These are phyloP conservation scores for Sesbania bispinosa DNA, from an alignment of 306 rosid genomes.

Conservation along the genomic window DNA sequence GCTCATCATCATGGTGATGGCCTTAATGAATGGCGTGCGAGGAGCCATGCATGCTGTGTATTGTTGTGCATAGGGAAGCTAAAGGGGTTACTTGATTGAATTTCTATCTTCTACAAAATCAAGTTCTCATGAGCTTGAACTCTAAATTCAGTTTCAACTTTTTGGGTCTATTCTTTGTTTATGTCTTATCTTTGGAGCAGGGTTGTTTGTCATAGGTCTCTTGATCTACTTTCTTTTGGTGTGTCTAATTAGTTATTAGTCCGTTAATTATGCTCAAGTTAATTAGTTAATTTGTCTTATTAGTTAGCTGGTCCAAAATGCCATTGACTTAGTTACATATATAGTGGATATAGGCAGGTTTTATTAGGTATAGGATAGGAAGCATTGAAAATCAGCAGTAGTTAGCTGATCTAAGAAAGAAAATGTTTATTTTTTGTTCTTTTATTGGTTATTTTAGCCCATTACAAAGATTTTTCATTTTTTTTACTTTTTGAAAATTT, in stretches of 20 bases:
- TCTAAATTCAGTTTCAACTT: neutral
- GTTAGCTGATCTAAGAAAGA: neutral
- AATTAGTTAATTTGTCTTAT: neutral
- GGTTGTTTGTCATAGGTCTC: too few species aligned
- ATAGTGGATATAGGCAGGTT: slow-evolving; percentile 12
- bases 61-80: neutral
- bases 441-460: neutral
- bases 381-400: neutral
- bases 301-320: neutral
- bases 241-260: neutral
- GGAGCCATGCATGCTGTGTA: slow-evolving; percentile 41
- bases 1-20: slow-evolving; percentile 1
- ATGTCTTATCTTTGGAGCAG: neutral
- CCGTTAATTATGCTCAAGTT: neutral
- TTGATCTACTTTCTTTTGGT: neutral
- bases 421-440: too few species aligned
- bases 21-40: slow-evolving; percentile 37
- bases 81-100: neutral
- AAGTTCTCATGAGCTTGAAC: neutral
- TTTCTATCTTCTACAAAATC: neutral
- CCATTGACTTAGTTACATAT: slow-evolving; percentile 32
- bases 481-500: neutral
- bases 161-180: neutral
- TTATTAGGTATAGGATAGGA: neutral
- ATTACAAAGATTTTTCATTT: neutral